These are phyloP conservation scores for Coemansia sp. DNA, from an alignment of 371 early-diverging fungal species.

Conservation along the genomic window DNA sequence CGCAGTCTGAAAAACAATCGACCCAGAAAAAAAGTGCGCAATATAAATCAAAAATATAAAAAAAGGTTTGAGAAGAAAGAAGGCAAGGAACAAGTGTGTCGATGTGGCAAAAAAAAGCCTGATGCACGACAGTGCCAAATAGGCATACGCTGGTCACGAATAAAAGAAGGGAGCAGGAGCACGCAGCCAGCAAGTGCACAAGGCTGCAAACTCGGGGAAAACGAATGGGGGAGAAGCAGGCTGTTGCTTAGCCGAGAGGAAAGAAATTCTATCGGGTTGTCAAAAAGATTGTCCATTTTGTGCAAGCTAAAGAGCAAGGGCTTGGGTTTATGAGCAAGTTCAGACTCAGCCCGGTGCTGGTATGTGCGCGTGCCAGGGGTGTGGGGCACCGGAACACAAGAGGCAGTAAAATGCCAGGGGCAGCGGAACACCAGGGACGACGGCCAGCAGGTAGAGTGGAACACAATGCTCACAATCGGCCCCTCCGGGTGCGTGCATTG, in stretches of 20 bases:
- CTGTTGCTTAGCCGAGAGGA: background rate
- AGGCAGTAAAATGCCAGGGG: background rate
- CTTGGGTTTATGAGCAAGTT: too few species aligned
- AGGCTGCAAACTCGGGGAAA: background rate
- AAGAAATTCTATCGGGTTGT: conserved; percentile 4
- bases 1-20: too few species aligned
- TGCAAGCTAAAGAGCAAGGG: background rate
- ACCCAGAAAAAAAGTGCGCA: background rate
- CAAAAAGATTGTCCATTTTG: conserved; percentile 3
- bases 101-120: too few species aligned
- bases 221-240: background rate
- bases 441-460: background rate
- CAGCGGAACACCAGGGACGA: background rate
- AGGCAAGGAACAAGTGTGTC: background rate
- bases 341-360: too few species aligned
- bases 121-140: background rate
- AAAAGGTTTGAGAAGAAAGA: conserved; percentile 3
- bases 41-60: background rate
- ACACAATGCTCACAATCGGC: conserved; percentile 4
- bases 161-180: background rate
- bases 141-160: conserved; percentile 3
- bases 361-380: too few species aligned
- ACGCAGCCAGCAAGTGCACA: background rate
- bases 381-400: too few species aligned
- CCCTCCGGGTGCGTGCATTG: too few species aligned